Conservation (phyloP, 257 asterid species). For the Eucommia ulmoides region DNA sequence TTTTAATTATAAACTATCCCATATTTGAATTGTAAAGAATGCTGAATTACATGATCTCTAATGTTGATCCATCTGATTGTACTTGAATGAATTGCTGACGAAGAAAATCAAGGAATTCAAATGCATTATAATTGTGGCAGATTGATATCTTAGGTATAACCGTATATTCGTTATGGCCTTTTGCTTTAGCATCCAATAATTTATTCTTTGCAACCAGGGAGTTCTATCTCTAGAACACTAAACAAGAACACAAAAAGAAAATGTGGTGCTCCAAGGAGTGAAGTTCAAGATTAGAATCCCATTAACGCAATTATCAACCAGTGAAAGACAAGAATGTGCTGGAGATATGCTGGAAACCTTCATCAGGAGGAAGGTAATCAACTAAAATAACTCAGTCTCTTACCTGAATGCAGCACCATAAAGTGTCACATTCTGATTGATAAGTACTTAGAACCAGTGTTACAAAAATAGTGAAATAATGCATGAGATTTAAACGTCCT, state of each 20-base stretch:
- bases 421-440: no score
- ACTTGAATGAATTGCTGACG: not conserved
- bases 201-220: not conserved
- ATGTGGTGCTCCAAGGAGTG: not conserved
- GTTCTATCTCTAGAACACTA: not conserved
- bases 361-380: not conserved
- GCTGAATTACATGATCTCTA: not conserved
- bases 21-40: not conserved
- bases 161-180: not conserved
- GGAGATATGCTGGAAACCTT: not conserved
- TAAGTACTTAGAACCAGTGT: no score
- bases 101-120: not conserved
- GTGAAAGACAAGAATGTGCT: not conserved
- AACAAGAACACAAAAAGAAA: not conserved
- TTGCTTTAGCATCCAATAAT: not conserved
- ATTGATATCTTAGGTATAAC: no score
- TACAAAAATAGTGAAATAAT: no score
- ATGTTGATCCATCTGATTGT: not conserved
- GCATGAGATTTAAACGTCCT: no score
- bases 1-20: not conserved
- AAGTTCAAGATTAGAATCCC: not conserved
- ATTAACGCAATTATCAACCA: not conserved
- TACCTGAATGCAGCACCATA: not conserved
- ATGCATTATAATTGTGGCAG: no score
- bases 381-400: no score